These are phyloP conservation scores for Pichia phayaonensis DNA, from an alignment of 805 yeast genomes.

Conservation along the genomic window DNA sequence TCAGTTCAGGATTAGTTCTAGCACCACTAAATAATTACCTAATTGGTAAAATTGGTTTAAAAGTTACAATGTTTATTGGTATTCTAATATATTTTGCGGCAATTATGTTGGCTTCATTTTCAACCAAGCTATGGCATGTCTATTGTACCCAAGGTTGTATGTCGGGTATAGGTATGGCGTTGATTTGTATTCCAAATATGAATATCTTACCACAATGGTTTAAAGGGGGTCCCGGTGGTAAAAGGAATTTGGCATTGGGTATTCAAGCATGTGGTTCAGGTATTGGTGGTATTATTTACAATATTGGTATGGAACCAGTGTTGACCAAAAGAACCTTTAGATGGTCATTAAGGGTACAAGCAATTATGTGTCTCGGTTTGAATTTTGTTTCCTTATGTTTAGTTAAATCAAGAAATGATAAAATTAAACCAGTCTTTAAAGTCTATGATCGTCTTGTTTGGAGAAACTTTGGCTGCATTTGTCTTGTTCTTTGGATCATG, in stretches of 20 bases:
- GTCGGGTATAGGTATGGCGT: conserved; percentile 50
- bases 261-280: conserved; percentile 46
- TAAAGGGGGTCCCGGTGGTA: conserved; percentile 32
- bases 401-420: conserved; percentile 31
- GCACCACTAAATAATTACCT: conserved; percentile 41
- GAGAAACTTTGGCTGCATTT: conserved; percentile 29
- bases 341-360: conserved; percentile 47
- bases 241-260: conserved; percentile 47
- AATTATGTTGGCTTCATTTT: conserved; percentile 51
- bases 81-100: conserved; percentile 44
- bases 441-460: conserved; percentile 37
- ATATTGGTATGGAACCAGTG: conserved; percentile 40
- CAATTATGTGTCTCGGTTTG: conserved; percentile 32
- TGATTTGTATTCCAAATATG: conserved; percentile 51
- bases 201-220: conserved; percentile 67
- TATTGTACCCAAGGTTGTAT: conserved; percentile 62
- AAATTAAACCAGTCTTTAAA: conserved; percentile 29
- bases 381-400: conserved; percentile 28
- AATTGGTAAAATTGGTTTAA: conserved; percentile 37
- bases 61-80: conserved; percentile 39
- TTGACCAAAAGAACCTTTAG: conserved; percentile 30
- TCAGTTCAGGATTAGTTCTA: conserved; percentile 44
- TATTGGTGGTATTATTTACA: conserved; percentile 42
- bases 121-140: conserved; percentile 56
- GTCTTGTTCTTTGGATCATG: conserved; percentile 32